Evolutionary conservation across 805 yeast species (phyloP).

Genomic region (Hanseniaspora lindneri): DNA sequence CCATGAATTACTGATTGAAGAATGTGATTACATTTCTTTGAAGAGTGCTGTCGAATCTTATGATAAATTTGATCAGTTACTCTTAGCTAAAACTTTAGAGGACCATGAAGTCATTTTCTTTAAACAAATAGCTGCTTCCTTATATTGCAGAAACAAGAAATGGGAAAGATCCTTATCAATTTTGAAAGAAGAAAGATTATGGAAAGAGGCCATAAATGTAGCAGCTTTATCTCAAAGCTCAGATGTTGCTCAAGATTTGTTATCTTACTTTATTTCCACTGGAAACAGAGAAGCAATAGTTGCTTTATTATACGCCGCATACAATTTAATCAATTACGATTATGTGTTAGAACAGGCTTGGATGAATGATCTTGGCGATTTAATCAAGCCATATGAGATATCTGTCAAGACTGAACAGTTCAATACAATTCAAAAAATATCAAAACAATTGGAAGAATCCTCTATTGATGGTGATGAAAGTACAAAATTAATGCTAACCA

Average conservation of each 20-base stretch:
- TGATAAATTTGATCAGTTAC: slow-evolving; percentile 86
- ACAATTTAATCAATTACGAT: slow-evolving; percentile 67
- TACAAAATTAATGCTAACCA: slow-evolving; percentile 71
- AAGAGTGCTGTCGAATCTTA: slow-evolving; percentile 76
- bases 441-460: slow-evolving; percentile 59
- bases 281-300: slow-evolving; percentile 93
- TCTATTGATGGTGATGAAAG: slow-evolving; percentile 47
- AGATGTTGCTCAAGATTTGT: slow-evolving; percentile 77
- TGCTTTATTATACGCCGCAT: slow-evolving; percentile 77
- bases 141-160: slow-evolving; percentile 88
- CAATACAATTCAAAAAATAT: slow-evolving; percentile 49
- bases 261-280: slow-evolving; percentile 87
- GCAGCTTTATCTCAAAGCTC: slow-evolving; percentile 69
- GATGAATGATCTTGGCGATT: slow-evolving; percentile 74
- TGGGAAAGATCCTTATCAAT: slow-evolving; percentile 81
- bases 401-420: slow-evolving; percentile 72
- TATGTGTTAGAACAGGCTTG: slow-evolving; percentile 81
- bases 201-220: slow-evolving; percentile 89
- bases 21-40: slow-evolving; percentile 86
- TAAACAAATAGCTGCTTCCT: slow-evolving; percentile 89
- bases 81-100: slow-evolving; percentile 84
- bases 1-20: slow-evolving; percentile 90
- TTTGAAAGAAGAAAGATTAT: slow-evolving; percentile 80
- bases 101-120: slow-evolving; percentile 82
- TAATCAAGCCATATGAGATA: slow-evolving; percentile 83